Base-by-base conservation (phyloP, 2,329 filamentous ascomycete genomes). In the Colletotrichum lindemuthianum region DNA sequence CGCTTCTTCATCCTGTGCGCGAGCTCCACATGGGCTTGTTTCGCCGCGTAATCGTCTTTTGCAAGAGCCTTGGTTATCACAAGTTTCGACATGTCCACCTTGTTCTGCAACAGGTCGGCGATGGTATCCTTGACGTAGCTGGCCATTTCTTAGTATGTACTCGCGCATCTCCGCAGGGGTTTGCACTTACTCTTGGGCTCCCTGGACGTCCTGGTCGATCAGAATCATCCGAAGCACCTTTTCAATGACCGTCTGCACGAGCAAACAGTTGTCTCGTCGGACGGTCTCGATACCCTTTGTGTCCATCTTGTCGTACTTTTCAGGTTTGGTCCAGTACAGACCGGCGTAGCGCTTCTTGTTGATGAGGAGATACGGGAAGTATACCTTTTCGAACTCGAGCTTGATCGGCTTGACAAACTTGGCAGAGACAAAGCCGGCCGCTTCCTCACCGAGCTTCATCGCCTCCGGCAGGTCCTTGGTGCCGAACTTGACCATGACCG, bases 321-420 rank as follows among this genome's bases (percentile, higher is more conserved):
- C 87, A 0, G 95, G 88, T 69, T 91, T 96, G 6, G 96, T 99
- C 94, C 94, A 99, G 80, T 93, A 98, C 37, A 99, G 80, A n/a
- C 96, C 96, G 8, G 96, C 96, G 73, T 99, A 99, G 68, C 96
- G 91, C 83, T 99, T 99, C 84, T 99, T 99, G 88, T 99, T 99
- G 88, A 99, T 99, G 55, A 99, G 85, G 39, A 99, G 85, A 75
- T 99, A 99, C 1, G 96, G 96, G 76, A 92, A 99, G 79, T 99
- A 99, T 1, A 99, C 95, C 79, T 99, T 99, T 77, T 99, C 96
- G 78, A 99, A 99, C 77, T 99, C 96, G 37, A 99, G 87, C 81
- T 98, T 99, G 84, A 99, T 99, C 4, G 96, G 96, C 74, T 96
- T 96, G 76, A 94, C 82, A 75, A 99, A 99, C 76, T 97, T 97